Evolutionary conservation across 768 basidiomycete species (phyloP), one percentile per base, ranked within the genome.

Genomic region (Termitomyces bulborhizus): DNA sequence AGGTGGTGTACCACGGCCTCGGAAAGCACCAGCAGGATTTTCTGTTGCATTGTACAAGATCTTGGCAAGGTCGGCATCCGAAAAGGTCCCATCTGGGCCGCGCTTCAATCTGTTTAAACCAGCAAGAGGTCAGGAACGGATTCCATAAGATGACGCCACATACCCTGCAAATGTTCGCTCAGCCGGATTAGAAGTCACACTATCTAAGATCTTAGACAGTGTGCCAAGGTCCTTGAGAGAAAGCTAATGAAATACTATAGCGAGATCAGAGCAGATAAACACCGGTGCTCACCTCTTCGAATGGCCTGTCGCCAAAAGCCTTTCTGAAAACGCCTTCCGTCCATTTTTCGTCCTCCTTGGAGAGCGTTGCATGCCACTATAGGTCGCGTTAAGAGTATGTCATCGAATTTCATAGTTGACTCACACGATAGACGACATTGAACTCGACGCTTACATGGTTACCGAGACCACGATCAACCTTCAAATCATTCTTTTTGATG

Each of bases 391-490:
- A 6, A 18, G 29, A 29, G 0, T 24, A 50, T 24, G 13, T 15
- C 15, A 41, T 24, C 3, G 34, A 36, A 39, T 16, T 8, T 15
- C 3, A 6, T 24, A 31, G 6, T 46, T 21, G 11, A 60, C 68
- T 45, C 58, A 76, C 75, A 36, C 75, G 55, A 65, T 79, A 79
- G 2, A 78, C 63, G n/a, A 76, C 51, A 44, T 75, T 87, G 71
- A 88, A 89, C 63, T 90, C 88, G 29, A 86, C 73, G 29, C 85
- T 87, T 53, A 76, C 76, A 55, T 80, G 80, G 60, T 88, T 88
- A 15, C 88, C 88, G 45, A 75, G 69, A 6, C 86, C 88, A 9
- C 82, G 75, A 2, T 61, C 62, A 2, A 76, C 69, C 42, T 65
- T 60, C 2, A 65, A 56, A 12, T 75, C 68, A 37, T 68, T 68